Evolutionary conservation across 1,284 basidiomycete genomes (phyloP).

Genomic region (Grifola frondosa): DNA sequence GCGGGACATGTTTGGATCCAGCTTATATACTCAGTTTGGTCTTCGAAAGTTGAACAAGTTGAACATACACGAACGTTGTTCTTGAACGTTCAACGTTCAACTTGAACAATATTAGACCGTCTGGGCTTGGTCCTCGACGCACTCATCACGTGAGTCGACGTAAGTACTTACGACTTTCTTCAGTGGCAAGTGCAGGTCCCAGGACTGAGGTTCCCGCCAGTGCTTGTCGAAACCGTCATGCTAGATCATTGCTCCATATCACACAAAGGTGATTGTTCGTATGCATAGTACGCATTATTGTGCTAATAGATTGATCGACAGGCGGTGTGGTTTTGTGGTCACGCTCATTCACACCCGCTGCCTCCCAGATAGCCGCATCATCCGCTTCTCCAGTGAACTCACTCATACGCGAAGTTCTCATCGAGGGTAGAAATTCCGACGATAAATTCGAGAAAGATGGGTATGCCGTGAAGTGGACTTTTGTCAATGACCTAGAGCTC

Average conservation of each 20-base stretch:
- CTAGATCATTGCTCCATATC: slow-evolving; percentile 89
- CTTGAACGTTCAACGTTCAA: too few relatives aligned
- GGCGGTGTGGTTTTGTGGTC: slow-evolving; percentile 94
- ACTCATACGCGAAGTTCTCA: slow-evolving; percentile 86
- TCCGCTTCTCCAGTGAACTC: slow-evolving; percentile 86
- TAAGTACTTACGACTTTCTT: not conserved
- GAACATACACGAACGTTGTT: too few relatives aligned
- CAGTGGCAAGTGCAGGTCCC: too few relatives aligned
- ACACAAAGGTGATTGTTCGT: slow-evolving; percentile 73
- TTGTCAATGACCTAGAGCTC: slow-evolving; percentile 89
- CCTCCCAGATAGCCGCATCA: slow-evolving; percentile 70
- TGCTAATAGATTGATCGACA: slow-evolving; percentile 40
- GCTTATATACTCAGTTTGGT: too few relatives aligned
- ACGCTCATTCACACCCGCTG: slow-evolving; percentile 86
- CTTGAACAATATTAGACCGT: too few relatives aligned
- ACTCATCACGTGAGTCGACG: slow-evolving; percentile 7
- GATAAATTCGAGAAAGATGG: slow-evolving; percentile 89
- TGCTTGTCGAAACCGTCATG: slow-evolving; percentile 60
- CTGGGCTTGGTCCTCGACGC: too few relatives aligned
- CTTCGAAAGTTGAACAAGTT: too few relatives aligned
- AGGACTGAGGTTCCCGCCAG: too few relatives aligned
- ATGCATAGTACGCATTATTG: too few relatives aligned
- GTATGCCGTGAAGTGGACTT: slow-evolving; percentile 89
- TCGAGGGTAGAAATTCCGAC: slow-evolving; percentile 78
- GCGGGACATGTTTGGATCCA: too few relatives aligned